Evolutionary conservation across 306 rosid genomes (phyloP).

Genomic region (Pterocarpus santalinus): DNA sequence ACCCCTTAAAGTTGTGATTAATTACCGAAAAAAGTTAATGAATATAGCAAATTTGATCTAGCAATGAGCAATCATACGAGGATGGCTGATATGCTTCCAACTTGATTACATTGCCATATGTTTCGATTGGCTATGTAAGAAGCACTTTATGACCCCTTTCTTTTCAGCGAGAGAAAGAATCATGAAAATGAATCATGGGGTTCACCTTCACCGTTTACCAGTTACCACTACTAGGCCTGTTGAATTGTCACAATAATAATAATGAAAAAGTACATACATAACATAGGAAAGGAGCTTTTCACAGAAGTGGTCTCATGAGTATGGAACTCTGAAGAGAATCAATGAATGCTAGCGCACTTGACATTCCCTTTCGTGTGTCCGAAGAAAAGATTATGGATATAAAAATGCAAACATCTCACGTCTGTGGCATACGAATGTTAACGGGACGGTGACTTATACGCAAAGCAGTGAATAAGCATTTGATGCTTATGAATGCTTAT

Average conservation of each 20-base stretch:
- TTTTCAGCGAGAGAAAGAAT: not conserved
- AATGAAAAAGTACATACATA: not conserved
- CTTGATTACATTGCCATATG: not conserved
- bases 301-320: slow-evolving; percentile 25
- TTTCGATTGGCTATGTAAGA: not conserved
- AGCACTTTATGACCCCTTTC: not conserved
- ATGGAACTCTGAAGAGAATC: slow-evolving; percentile 25
- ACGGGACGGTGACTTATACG: slow-evolving; percentile 36
- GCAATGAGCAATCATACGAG: not conserved
- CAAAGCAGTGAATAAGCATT: slow-evolving; percentile 19
- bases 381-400: slow-evolving; percentile 43
- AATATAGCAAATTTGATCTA: not conserved
- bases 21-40: not conserved
- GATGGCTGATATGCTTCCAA: slow-evolving; percentile 10
- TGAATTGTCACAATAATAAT: not conserved
- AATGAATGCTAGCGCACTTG: slow-evolving; percentile 45
- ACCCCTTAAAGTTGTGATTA: not conserved
- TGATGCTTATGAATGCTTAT: not conserved
- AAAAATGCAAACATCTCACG: not conserved
- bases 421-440: slow-evolving; percentile 16
- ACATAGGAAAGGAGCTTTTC: slow-evolving; percentile 23
- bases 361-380: slow-evolving; percentile 32
- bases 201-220: not conserved
- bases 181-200: not conserved
- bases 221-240: not conserved